Conservation (phyloP, 768 basidiomycete genomes). For the Boletus pseudopeckii region DNA sequence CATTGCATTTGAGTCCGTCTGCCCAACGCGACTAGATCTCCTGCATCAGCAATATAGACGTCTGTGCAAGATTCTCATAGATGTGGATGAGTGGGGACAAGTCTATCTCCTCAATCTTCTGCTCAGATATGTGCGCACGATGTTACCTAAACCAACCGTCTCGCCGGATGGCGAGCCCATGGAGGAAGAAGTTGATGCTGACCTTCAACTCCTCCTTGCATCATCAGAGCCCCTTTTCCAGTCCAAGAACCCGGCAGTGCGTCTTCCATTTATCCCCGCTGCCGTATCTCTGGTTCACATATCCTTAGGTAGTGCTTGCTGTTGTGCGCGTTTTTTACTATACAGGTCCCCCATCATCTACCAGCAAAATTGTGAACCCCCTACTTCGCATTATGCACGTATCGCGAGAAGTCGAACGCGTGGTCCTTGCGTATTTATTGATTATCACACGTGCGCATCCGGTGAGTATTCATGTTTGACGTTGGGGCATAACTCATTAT, state of each 20-base stretch:
- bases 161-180: constrained; percentile 28
- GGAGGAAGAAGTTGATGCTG: constrained; percentile 71
- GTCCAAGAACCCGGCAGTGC: constrained; percentile 83
- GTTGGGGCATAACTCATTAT: neutral
- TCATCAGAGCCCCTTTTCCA: constrained; percentile 77
- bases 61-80: constrained; percentile 77
- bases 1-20: constrained; percentile 83
- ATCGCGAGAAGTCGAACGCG: constrained; percentile 71
- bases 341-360: constrained; percentile 54
- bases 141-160: constrained; percentile 65
- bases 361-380: constrained; percentile 60
- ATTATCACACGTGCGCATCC: constrained; percentile 62
- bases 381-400: constrained; percentile 67
- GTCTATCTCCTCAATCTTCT: constrained; percentile 75
- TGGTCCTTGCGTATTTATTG: constrained; percentile 69
- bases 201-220: constrained; percentile 70
- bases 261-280: constrained; percentile 20
- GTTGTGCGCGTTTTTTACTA: constrained; percentile 74
- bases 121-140: constrained; percentile 75
- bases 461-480: constrained; percentile 41
- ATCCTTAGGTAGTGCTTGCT: constrained; percentile 70
- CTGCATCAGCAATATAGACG: constrained; percentile 87
- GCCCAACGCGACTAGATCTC: constrained; percentile 81
- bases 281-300: neutral
- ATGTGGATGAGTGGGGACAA: constrained; percentile 98